Evolutionary conservation across 2,329 filamentous ascomycete genomes (phyloP).

Genomic region (Scopulariopsis brevicaulis): DNA sequence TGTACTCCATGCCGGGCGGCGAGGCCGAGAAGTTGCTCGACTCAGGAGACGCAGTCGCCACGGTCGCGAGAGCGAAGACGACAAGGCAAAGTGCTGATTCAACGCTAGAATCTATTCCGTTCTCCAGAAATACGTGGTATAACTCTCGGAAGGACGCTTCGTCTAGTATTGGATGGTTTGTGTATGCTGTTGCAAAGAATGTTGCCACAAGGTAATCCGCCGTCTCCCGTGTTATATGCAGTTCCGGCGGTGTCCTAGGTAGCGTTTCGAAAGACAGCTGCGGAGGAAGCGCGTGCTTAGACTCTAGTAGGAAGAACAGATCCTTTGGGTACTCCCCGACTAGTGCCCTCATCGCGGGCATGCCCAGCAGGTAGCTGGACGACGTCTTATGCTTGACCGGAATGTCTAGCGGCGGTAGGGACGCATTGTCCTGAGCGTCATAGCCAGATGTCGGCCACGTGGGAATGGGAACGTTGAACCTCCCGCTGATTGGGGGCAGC

Average conservation of each 20-base stretch:
- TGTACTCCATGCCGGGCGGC: conserved; percentile 18
- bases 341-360: conserved; percentile 15
- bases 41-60: conserved; percentile 10
- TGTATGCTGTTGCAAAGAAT: conserved; percentile 15
- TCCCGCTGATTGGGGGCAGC: neutral
- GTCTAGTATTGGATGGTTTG: conserved; percentile 16
- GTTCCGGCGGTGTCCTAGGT: neutral
- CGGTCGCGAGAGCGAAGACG: conserved; percentile 16
- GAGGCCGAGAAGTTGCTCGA: conserved; percentile 8
- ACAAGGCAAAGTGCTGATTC: conserved; percentile 18
- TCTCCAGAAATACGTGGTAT: conserved; percentile 12
- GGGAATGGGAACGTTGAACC: conserved; percentile 2
- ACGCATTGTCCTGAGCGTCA: conserved; percentile 5
- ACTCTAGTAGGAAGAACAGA: conserved; percentile 16
- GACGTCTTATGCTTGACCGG: conserved; percentile 17
- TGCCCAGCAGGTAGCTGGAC: conserved; percentile 14
- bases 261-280: conserved; percentile 10
- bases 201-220: conserved; percentile 12
- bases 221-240: conserved; percentile 8
- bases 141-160: conserved; percentile 12
- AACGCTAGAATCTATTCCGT: conserved; percentile 11
- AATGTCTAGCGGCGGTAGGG: conserved; percentile 14
- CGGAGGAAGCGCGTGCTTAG: conserved; percentile 11
- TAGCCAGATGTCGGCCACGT: neutral
- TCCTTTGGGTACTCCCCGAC: conserved; percentile 17